A percentile compares a stretch with the other conserved stretches of the same genome.
Evolutionary conservation across 495 filamentous ascomycete species (phyloP).

Genomic region (Xylaria bambusicola): DNA sequence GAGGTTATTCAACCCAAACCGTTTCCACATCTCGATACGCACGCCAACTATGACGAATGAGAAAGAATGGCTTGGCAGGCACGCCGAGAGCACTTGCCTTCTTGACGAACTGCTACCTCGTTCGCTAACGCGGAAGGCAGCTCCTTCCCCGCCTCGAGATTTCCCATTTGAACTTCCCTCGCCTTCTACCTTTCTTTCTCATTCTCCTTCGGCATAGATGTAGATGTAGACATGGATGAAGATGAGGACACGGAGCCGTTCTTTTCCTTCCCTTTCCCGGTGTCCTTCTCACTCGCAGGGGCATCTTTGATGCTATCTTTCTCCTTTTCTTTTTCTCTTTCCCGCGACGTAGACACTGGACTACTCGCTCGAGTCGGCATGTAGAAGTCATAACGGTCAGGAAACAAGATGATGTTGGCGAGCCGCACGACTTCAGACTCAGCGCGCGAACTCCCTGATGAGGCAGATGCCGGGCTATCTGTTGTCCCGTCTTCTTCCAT

Average conservation of each 20-base stretch:
- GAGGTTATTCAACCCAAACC: not conserved
- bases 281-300: not conserved
- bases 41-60: too few relatives aligned
- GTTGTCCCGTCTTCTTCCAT: slow-evolving; percentile 28
- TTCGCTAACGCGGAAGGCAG: not conserved
- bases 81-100: too few relatives aligned
- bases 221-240: not conserved
- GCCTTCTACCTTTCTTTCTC: not conserved
- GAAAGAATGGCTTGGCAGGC: too few relatives aligned
- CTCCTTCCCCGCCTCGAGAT: not conserved
- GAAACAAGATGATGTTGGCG: slow-evolving; percentile 54
- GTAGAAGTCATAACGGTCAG: slow-evolving; percentile 53
- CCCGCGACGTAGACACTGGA: slow-evolving; percentile 18
- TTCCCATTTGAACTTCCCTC: not conserved
- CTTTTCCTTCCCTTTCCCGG: slow-evolving; percentile 24
- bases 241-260: slow-evolving; percentile 6
- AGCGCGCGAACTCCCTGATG: slow-evolving; percentile 31
- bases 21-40: not conserved
- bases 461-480: not conserved
- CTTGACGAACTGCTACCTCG: too few relatives aligned
- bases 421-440: slow-evolving; percentile 51
- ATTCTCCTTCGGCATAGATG: not conserved
- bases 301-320: slow-evolving; percentile 17
- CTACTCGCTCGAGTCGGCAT: slow-evolving; percentile 42
- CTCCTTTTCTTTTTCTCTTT: slow-evolving; percentile 17